A percentile compares a stretch with the other conserved stretches of the same genome.
These are phyloP conservation scores for Chaetomium fimeti DNA, from an alignment of 495 filamentous ascomycete species.

Conservation along the genomic window DNA sequence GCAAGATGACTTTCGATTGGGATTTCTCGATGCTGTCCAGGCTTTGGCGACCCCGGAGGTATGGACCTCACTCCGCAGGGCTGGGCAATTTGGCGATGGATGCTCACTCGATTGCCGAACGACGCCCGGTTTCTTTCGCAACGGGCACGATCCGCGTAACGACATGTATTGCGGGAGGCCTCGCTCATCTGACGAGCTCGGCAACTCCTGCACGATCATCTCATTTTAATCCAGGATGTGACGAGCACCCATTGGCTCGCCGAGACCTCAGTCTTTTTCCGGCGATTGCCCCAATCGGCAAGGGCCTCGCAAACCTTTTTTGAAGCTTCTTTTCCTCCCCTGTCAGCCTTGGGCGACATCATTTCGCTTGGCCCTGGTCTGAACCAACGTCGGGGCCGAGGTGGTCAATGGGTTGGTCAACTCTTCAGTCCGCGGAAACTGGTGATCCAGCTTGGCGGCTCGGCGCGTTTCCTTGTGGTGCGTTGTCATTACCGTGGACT, in stretches of 20 bases:
- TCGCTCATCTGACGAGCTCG: constrained; percentile 5
- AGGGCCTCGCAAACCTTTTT: background rate
- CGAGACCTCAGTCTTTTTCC: background rate
- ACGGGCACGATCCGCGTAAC: background rate
- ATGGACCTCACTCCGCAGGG: background rate
- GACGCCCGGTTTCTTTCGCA: too few species aligned
- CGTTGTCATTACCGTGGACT: background rate
- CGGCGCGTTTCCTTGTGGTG: background rate
- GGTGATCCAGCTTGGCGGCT: constrained; percentile 4
- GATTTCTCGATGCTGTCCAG: background rate
- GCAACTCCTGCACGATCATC: constrained; percentile 15
- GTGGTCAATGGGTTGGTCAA: background rate
- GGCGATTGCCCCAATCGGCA: constrained; percentile 11
- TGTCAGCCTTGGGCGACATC: background rate
- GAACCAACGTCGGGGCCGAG: background rate
- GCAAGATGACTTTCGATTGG: background rate
- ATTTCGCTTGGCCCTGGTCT: constrained; percentile 11
- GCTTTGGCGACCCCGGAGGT: background rate
- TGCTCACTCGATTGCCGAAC: too few species aligned
- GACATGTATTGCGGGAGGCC: constrained; percentile 6
- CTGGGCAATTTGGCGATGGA: too few species aligned
- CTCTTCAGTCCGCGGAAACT: background rate
- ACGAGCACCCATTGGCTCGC: constrained; percentile 7
- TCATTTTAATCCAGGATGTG: constrained; percentile 16
- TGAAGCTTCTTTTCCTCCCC: background rate